Conservation (phyloP, 257 asterid genomes). For the Ligustrum vulgare region DNA sequence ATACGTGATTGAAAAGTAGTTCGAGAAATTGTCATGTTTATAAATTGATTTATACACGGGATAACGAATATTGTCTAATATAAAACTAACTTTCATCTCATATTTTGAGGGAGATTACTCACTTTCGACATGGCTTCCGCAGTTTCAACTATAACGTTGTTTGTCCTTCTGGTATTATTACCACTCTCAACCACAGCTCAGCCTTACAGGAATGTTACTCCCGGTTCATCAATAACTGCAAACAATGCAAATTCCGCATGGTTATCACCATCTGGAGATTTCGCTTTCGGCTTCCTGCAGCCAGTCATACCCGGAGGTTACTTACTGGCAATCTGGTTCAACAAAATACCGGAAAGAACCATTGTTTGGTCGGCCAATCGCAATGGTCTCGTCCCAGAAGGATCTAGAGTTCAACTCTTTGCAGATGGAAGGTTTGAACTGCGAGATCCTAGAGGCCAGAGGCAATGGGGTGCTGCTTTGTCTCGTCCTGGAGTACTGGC, state of each 20-base stretch:
- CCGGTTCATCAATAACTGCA: conserved; percentile 19
- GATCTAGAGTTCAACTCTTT: conserved; percentile 13
- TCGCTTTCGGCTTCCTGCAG: conserved; percentile 17
- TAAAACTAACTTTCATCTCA: not conserved
- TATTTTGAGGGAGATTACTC: not conserved
- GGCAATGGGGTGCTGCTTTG: not conserved
- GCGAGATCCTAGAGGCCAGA: not conserved
- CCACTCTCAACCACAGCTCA: conserved; percentile 5
- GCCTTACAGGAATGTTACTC: not conserved
- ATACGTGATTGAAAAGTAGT: too few relatives aligned
- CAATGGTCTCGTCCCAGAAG: not conserved
- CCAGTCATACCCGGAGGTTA: not conserved
- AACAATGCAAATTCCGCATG: not conserved
- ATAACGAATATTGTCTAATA: too few relatives aligned
- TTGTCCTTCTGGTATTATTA: not conserved
- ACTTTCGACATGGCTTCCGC: not conserved
- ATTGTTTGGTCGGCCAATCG: conserved; percentile 27
- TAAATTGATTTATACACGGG: too few relatives aligned
- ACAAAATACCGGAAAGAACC: conserved; percentile 19
- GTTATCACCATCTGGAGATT: conserved; percentile 19
- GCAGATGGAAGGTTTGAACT: conserved; percentile 17
- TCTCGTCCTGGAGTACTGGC: not conserved
- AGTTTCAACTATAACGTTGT: not conserved
- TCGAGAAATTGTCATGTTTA: too few relatives aligned
- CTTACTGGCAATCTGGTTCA: conserved; percentile 24